Evolutionary conservation across 352 stramenopile genomes (phyloP), one percentile per base, ranked within the genome.

Genomic region (Phytophthora aleatoria): DNA sequence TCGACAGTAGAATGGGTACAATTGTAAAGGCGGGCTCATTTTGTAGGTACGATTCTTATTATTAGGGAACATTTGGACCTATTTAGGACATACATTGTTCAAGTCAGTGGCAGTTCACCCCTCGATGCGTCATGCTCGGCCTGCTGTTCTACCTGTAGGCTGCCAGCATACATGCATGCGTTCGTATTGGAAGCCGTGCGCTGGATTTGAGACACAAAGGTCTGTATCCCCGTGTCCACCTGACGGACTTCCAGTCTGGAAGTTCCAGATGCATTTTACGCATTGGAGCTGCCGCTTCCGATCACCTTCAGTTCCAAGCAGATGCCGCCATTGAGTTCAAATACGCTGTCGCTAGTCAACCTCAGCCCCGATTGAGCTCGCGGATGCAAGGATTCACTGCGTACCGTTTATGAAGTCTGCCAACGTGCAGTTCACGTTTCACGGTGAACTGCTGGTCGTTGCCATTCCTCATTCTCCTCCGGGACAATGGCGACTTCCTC

Each of bases 401-500:
- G 41, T 39, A 55, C 33, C 33, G 28, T 67, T 48, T 71, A 63
- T 57, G 52, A 26, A 45, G 26, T 39, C 6, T 56, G 45, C 38
- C 8, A 54, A 52, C 26, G 20, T 20, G 20, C 20, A 20, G 20
- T 20, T 20, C 20, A 20, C 20, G 20, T 20, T 20, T 20, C 20
- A 20, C 20, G 20, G 26, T 28, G 31, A 66, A 24, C 39, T 65
- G 55, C 24, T 55, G 35, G 39, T n/a, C 24, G 33, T 20, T 49
- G 13, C 50, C 30, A 58, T 54, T 69, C n/a, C 30, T 49, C 50
- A 38, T 62, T 57, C 50, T 55, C 30, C 58, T 36, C 42, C 31
- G 13, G 61, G 56, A 16, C 51, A 7, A 61, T 73, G 58, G 64
- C 77, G 30, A 38, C 68, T 35, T 56, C 24, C 2, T 72, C 51